A percentile compares a stretch with the other conserved stretches of the same genome.
Evolutionary conservation across 768 basidiomycete genomes (phyloP).

Genomic region (Rubroboletus satanas): DNA sequence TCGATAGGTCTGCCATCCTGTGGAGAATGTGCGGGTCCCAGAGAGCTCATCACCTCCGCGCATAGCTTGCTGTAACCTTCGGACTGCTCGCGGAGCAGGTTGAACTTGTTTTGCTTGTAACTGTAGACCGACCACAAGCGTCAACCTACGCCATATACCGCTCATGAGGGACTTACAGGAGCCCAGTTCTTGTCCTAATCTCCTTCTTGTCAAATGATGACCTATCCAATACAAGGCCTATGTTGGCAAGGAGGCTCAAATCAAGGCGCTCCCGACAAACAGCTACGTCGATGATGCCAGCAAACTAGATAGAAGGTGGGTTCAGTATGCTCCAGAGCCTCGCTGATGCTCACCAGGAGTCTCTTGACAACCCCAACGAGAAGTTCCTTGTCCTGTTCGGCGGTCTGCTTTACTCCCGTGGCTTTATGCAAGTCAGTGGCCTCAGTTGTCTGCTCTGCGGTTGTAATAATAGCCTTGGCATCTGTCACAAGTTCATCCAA

Average conservation of each 20-base stretch:
- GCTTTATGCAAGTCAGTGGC: constrained; percentile 28
- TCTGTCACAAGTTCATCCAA: constrained; percentile 68
- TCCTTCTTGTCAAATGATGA: constrained; percentile 70
- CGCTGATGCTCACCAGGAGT: constrained; percentile 45
- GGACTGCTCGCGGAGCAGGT: constrained; percentile 92
- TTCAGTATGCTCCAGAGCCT: neutral
- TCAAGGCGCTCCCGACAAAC: constrained; percentile 77
- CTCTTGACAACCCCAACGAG: constrained; percentile 56
- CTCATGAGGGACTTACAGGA: constrained; percentile 57
- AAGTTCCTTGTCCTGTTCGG: constrained; percentile 61
- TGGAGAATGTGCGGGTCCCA: constrained; percentile 72
- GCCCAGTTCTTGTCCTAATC: constrained; percentile 71
- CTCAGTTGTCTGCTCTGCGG: constrained; percentile 24
- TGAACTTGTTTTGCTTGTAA: constrained; percentile 98
- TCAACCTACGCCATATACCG: neutral
- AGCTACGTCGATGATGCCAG: constrained; percentile 52
- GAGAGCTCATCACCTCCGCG: constrained; percentile 71
- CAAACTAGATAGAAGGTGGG: constrained; percentile 39
- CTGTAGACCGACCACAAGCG: constrained; percentile 37
- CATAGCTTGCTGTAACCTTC: constrained; percentile 95
- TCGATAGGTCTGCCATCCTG: constrained; percentile 65
- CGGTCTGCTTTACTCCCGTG: constrained; percentile 46
- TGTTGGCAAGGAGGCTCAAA: constrained; percentile 53
- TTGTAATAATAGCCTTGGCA: constrained; percentile 41
- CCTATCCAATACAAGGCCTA: constrained; percentile 69